Base-by-base conservation (phyloP, 306 rosid species). In the Corylus avellana region DNA sequence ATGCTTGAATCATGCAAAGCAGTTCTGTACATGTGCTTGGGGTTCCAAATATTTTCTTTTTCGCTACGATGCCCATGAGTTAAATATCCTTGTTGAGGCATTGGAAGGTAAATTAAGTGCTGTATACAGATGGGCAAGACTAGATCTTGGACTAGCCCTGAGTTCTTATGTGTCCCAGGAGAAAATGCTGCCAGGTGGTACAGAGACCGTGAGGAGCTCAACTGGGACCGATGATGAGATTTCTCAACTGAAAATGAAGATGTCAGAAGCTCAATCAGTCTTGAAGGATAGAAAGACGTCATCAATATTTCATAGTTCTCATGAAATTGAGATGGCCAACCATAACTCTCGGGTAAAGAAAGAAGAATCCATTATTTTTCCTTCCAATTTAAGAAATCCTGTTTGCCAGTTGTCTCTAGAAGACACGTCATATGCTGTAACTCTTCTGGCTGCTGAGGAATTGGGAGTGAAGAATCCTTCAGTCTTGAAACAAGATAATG, bases 21-120 rank as follows among this genome's bases (percentile, higher is more conserved):
- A 96, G 47, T 84, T 96, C 72, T 96, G 99, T 68, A 86, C 91
- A 8, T 96, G 98, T 90, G 77, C 94, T 77, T 87, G 84, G 94
- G 90, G 84, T 74, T 77, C 92, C 84, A 96, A 84, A 79, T 88
- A 90, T 84, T 96, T 91, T 80, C 98, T 96, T 57, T 96, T 93
- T 44, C 99, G 99, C n/a, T 96, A 96, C 78, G 96, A 93, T 80
- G 80, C 88, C 39, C 81, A 82, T 81, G 99, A 96, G 81, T 81
- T 96, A 82, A 86, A 82, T 79, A 85, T 93, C 80, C 96, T 96
- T 64, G 90, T 93, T 74, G 97, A 96, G 84, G 99, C 99, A 80
- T 87, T 96, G 92, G 94, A 96, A 80, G 99, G 99, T 82, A 96
- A 96, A 75, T 82, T 93, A 85, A 93, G 98, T 89, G 96, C 99